Base-by-base conservation (phyloP, 371 early-diverging fungal species). In the Ecytonucleospora hepatopenaei region DNA sequence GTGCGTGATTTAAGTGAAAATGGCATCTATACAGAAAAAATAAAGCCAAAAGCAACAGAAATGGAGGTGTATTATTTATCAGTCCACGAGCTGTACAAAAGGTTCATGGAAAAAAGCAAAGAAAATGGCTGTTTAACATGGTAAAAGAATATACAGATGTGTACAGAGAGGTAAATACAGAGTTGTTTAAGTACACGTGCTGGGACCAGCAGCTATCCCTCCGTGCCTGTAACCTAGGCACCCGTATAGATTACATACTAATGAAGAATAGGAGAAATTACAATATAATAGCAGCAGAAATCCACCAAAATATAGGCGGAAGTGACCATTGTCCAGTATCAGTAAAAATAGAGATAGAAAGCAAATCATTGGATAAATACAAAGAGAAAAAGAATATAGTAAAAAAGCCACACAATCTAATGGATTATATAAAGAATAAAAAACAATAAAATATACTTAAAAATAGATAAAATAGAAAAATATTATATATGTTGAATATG, bases 241-340 rank as follows among this genome's bases (percentile, higher is more conserved):
- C 88, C 0, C 82, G 91, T 0, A 83, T 91, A 48, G 91, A 91
- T 68, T 88, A 86, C 65, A 81, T 89, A n/a, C 80, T 89, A 12
- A 60, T 90, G 0, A 40, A 27, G 17, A 30, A 16, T 47, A 78
- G 81, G 0, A 83, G 81, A 81, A 77, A 87, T 61, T 40, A 40
- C n/a, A 40, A 40, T 12, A 40, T 40, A 40, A 74, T 74, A 21
- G 80, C 71, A 34, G 78, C 84, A 28, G 82, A 85, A 63, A 82
- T 88, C 17, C 79, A 82, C 26, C 76, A 84, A 4, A 67, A 85
- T 2, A 73, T 88, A 1, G 69, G 84, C 64, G 91, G 91, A 0
- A 86, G 86, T n/a, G 91, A 91, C 75, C 91, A 91, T 72, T 89
- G 90, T 67, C 90, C 90, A 0, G 88, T 88, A 0, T 76, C 80